phyloP scores from a whole-genome alignment of 805 yeast genomes.

The Ogataea methanolica region DNA sequence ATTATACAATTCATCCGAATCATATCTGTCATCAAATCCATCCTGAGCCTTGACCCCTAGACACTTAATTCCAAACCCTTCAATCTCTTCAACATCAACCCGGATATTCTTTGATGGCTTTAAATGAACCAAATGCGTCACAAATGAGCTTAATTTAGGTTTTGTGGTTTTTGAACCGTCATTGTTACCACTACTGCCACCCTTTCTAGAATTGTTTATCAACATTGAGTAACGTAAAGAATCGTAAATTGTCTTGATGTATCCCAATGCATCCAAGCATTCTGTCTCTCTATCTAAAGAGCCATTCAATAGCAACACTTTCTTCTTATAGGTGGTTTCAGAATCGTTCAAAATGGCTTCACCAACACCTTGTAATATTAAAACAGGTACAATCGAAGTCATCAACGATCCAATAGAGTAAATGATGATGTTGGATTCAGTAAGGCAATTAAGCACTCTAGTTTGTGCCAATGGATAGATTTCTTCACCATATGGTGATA shows the following conservation, averaged over 20 bases:
- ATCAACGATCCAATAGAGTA: slow-evolving; percentile 85
- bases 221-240: slow-evolving; percentile 52
- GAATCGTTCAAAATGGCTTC: slow-evolving; percentile 39
- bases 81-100: slow-evolving; percentile 41
- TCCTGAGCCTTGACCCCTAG: slow-evolving; percentile 32
- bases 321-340: slow-evolving; percentile 28
- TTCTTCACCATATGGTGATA: slow-evolving; percentile 86
- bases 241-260: slow-evolving; percentile 48
- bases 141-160: slow-evolving; percentile 28
- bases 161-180: slow-evolving; percentile 31
- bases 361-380: slow-evolving; percentile 70
- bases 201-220: slow-evolving; percentile 11
- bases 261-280: slow-evolving; percentile 58
- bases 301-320: slow-evolving; percentile 70
- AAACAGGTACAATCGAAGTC: slow-evolving; percentile 81
- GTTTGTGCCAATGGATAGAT: slow-evolving; percentile 70
- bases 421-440: slow-evolving; percentile 50
- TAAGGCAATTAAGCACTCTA: slow-evolving; percentile 49
- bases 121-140: slow-evolving; percentile 63
- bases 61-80: slow-evolving; percentile 42
- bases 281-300: slow-evolving; percentile 74
- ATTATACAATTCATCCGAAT: slow-evolving; percentile 35
- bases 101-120: slow-evolving; percentile 41
- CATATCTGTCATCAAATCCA: slow-evolving; percentile 31
- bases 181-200: slow-evolving; percentile 1